Conservation (phyloP, 2,329 filamentous ascomycete genomes). For the Laburnicola sp. region DNA sequence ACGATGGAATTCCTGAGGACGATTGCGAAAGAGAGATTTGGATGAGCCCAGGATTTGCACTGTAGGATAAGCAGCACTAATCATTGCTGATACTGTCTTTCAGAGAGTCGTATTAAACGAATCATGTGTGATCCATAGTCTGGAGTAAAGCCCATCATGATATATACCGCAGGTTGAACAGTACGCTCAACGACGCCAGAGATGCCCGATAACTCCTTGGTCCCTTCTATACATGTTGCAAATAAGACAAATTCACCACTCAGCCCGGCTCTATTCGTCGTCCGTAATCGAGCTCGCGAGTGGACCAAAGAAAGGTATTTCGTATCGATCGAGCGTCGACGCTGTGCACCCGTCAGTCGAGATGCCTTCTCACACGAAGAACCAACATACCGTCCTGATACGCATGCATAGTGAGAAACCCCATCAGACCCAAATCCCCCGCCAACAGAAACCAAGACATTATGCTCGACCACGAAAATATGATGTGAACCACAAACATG, state of each 20-base stretch:
- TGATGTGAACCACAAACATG: constrained; percentile 71
- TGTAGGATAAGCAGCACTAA: background rate
- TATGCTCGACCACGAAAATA: constrained; percentile 82
- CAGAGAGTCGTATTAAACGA: background rate
- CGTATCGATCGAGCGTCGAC: constrained; percentile 68
- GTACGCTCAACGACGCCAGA: constrained; percentile 2
- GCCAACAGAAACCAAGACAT: constrained; percentile 83
- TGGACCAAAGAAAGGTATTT: constrained; percentile 83
- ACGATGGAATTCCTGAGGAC: constrained; percentile 81
- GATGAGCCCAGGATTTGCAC: constrained; percentile 16
- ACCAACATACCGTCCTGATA: constrained; percentile 73
- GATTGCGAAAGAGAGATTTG: constrained; percentile 73
- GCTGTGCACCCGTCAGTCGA: constrained; percentile 48
- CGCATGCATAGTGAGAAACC: constrained; percentile 73
- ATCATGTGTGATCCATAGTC: background rate
- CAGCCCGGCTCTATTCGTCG: constrained; percentile 70
- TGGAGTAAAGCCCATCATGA: background rate
- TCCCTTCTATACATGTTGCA: background rate
- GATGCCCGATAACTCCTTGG: constrained; percentile 8
- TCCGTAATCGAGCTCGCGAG: constrained; percentile 89
- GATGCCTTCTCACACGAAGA: background rate
- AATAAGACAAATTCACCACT: background rate
- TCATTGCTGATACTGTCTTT: background rate
- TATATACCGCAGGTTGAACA: background rate
- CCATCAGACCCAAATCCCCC: constrained; percentile 74